phyloP scores from a whole-genome alignment of 805 yeast species.

The Metschnikowia koreensis region DNA sequence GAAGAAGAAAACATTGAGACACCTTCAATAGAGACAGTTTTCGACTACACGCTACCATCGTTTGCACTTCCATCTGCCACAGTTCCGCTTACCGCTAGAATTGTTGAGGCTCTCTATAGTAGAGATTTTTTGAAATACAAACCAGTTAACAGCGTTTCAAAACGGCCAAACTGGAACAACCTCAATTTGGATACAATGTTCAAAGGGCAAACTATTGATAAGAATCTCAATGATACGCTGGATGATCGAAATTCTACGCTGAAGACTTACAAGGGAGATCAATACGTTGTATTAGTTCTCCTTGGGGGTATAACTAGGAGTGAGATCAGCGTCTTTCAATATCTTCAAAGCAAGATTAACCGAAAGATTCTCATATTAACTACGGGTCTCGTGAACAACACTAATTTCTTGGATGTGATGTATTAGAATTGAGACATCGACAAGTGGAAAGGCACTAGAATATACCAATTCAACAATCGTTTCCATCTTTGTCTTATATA shows the following conservation, averaged over 20 bases:
- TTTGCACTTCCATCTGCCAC: conserved; percentile 75
- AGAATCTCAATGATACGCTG: conserved; percentile 31
- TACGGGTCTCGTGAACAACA: conserved; percentile 42
- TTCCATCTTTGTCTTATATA: no score
- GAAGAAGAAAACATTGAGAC: conserved; percentile 22
- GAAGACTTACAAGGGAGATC: conserved; percentile 10
- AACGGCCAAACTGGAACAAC: conserved; percentile 46
- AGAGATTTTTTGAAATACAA: conserved; percentile 49
- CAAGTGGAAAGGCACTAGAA: neutral
- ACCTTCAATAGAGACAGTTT: conserved; percentile 12
- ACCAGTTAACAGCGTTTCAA: conserved; percentile 34
- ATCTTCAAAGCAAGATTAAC: conserved; percentile 48
- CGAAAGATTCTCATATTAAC: conserved; percentile 44
- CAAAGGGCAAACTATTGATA: conserved; percentile 39
- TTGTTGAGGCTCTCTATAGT: conserved; percentile 66
- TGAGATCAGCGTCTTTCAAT: conserved; percentile 70
- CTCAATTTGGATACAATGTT: conserved; percentile 40
- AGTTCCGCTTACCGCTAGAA: conserved; percentile 70
- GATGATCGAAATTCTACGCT: conserved; percentile 16
- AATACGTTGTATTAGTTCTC: conserved; percentile 49
- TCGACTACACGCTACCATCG: conserved; percentile 47
- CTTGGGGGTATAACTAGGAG: conserved; percentile 87
- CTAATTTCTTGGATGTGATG: conserved; percentile 23
- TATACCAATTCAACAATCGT: no score
- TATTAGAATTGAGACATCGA: neutral